Evolutionary conservation across 345 rosid genomes (phyloP).

Genomic region (Boechera retrofracta): DNA sequence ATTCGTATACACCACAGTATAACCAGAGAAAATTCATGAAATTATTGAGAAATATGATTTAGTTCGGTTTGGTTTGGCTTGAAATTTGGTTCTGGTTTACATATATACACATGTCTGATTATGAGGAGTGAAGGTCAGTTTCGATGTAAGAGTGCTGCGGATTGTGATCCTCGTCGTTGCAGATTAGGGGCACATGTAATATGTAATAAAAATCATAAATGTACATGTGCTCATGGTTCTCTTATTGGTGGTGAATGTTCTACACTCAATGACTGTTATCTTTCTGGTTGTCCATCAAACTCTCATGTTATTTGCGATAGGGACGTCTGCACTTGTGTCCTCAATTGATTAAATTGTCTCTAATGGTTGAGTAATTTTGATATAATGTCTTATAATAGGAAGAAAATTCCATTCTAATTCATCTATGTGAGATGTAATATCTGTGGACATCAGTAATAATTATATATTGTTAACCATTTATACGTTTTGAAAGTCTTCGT

Average conservation of each 20-base stretch:
- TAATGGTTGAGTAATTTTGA: background rate
- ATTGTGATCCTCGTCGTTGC: conserved; percentile 30
- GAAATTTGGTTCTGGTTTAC: background rate
- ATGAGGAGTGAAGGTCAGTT: conserved; percentile 13
- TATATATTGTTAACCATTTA: background rate
- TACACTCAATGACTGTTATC: background rate
- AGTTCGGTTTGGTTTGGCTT: background rate
- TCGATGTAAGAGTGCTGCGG: background rate
- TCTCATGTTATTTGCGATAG: background rate
- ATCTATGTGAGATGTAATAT: background rate
- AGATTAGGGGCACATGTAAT: background rate
- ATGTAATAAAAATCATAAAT: conserved; percentile 8
- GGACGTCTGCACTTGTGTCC: background rate
- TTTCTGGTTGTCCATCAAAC: background rate
- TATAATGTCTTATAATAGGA: background rate
- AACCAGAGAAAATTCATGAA: no score
- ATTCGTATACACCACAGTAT: no score
- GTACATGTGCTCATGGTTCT: conserved; percentile 16
- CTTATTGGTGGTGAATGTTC: background rate
- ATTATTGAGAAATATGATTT: background rate
- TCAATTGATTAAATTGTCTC: background rate
- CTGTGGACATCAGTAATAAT: background rate
- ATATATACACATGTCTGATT: conserved; percentile 20
- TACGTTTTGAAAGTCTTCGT: background rate
- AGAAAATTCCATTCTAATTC: background rate